Base-by-base conservation (phyloP, 164 flowering plant genomes). In the Sextonia rubra region DNA sequence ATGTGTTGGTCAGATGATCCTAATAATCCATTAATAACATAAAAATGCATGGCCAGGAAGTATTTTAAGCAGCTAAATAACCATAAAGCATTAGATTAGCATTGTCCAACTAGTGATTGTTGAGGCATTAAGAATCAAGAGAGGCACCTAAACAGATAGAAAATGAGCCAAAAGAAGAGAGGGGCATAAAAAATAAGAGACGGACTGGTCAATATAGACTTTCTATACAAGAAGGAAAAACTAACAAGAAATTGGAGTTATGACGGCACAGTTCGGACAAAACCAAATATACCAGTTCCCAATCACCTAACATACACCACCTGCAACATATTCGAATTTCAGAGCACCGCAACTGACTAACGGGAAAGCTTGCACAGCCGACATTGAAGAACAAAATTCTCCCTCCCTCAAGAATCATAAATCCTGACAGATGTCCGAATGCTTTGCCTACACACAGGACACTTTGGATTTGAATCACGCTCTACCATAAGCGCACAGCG, bases 391-490 rank as follows among this genome's bases (percentile, higher is more conserved):
- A 29, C 11, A 29, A 29, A 27, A 27, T n/a, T 17, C 32, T 23
- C 1, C 22, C 3, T 15, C 15, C 20, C 69, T 90, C 84, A 94
- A 65, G 88, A 81, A 63, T 73, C 86, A 72, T 80, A 91, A 37
- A 91, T 86, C 72, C 90, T 83, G 12, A 93, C 73, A 0, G 98
- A 90, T 64, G 70, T 81, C n/a, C 79, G 76, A 27, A 93, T 86
- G 25, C 78, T 2, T 82, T 90, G 94, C 74, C 96, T 79, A 74
- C 99, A 95, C 0, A 95, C 83, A 56, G 98, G 99, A 66, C 98
- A 95, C 64, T 86, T 90, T 2, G 97, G 94, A n/a, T 75, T 37
- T 14, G 68, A 61, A 11, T 91, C 90, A 11, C 89, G 84, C 78
- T 87, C 89, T 37, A 95, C 87, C 12, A 83, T 76, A 18, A 86